Evolutionary conservation across 495 filamentous ascomycete genomes (phyloP).

Genomic region (Trichoderma virens): DNA sequence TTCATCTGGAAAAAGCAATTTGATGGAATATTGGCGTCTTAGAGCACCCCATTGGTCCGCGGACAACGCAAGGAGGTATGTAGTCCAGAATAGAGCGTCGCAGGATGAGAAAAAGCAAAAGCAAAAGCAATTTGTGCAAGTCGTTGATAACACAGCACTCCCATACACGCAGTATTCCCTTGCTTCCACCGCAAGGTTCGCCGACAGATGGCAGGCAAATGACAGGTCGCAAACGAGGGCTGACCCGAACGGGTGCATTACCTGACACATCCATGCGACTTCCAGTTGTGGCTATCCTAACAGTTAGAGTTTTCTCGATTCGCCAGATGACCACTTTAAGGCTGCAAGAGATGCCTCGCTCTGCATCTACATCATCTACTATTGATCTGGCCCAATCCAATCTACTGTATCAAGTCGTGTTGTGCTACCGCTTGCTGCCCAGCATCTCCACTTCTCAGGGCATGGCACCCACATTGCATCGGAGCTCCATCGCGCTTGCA

Average conservation of each 20-base stretch:
- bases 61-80: neutral
- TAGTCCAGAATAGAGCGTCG: neutral
- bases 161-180: too few species aligned
- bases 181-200: neutral
- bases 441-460: neutral
- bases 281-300: neutral
- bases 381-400: neutral
- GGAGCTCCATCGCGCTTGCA: conserved; percentile 3
- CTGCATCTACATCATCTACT: too few species aligned
- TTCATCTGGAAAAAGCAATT: neutral
- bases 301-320: neutral
- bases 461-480: neutral
- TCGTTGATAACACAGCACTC: too few species aligned
- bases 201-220: neutral
- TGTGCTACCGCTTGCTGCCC: neutral
- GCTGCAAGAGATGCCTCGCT: neutral
- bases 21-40: neutral
- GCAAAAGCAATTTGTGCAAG: too few species aligned
- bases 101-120: too few species aligned
- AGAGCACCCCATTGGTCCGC: neutral
- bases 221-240: conserved; percentile 2
- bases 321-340: neutral
- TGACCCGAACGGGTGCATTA: neutral
- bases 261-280: neutral
- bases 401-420: neutral